These are phyloP conservation scores for Aspergillus nanangensis DNA, from an alignment of 495 filamentous ascomycete species.

Conservation along the genomic window DNA sequence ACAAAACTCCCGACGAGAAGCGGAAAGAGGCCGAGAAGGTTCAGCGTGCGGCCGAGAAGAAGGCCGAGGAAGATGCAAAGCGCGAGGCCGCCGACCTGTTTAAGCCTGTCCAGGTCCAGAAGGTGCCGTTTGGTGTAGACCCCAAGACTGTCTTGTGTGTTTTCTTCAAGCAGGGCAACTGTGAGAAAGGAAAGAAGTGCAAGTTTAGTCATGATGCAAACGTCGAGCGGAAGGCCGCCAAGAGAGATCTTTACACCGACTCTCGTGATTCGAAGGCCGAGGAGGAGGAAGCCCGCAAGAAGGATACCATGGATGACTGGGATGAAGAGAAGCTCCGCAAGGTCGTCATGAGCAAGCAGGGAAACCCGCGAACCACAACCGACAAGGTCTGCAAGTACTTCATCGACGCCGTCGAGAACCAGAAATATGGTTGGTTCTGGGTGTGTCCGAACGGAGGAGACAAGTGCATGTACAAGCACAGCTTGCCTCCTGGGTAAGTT, in stretches of 20 bases:
- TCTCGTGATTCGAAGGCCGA: slow-evolving; percentile 62
- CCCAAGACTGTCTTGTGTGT: slow-evolving; percentile 97
- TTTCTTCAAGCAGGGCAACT: slow-evolving; percentile 94
- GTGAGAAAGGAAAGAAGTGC: slow-evolving; percentile 96
- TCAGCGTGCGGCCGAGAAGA: slow-evolving; percentile 81
- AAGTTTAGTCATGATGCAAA: slow-evolving; percentile 94
- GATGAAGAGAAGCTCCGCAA: slow-evolving; percentile 92
- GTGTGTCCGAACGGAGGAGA: slow-evolving; percentile 93
- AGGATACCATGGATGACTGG: slow-evolving; percentile 93
- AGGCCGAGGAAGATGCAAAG: slow-evolving; percentile 74
- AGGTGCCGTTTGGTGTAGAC: slow-evolving; percentile 95
- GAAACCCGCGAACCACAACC: slow-evolving; percentile 91
- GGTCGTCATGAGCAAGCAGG: slow-evolving; percentile 92
- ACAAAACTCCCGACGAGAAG: slow-evolving; percentile 80
- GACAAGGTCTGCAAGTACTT: slow-evolving; percentile 99
- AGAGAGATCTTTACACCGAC: slow-evolving; percentile 90
- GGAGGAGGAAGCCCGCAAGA: slow-evolving; percentile 75
- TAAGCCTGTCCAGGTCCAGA: slow-evolving; percentile 92
- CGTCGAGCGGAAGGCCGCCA: slow-evolving; percentile 84
- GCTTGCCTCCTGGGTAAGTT: slow-evolving; percentile 83
- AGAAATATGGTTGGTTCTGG: slow-evolving; percentile 99
- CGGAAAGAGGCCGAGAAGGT: slow-evolving; percentile 83
- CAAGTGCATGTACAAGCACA: slow-evolving; percentile 98
- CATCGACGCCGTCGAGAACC: slow-evolving; percentile 95
- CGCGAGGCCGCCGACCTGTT: slow-evolving; percentile 79